Conservation (phyloP, 2,329 filamentous ascomycete genomes). For the Magnaporthiopsis incrustans region DNA sequence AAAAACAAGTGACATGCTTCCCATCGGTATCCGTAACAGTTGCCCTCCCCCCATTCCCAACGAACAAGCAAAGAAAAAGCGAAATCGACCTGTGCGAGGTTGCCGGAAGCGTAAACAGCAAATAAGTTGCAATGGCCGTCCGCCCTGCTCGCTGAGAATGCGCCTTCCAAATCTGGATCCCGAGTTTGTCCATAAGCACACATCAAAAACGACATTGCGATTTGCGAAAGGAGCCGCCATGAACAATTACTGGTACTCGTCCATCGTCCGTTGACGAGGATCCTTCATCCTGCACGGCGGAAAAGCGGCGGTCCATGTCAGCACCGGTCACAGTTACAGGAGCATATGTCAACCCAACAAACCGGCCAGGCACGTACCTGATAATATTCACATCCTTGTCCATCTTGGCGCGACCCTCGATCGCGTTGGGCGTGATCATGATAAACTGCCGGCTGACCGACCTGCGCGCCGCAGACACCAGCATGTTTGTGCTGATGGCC, state of each 20-base stretch:
- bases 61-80: background rate
- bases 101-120: background rate
- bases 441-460: conserved; percentile 92
- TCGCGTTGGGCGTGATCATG: conserved; percentile 88
- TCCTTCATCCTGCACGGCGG: conserved; percentile 41
- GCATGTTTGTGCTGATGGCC: conserved; percentile 86
- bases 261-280: conserved; percentile 46
- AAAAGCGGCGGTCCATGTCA: conserved; percentile 17
- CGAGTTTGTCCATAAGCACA: background rate
- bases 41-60: background rate
- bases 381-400: conserved; percentile 71
- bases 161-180: background rate
- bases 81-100: background rate
- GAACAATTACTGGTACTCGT: conserved; percentile 3
- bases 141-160: background rate
- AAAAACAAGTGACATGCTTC: background rate
- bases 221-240: background rate
- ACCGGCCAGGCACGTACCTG: conserved; percentile 36
- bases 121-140: background rate
- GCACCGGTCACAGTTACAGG: background rate
- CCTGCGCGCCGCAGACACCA: conserved; percentile 75
- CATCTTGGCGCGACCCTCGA: conserved; percentile 49
- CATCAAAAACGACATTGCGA: background rate
- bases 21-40: background rate
- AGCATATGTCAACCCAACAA: background rate